phyloP scores from a whole-genome alignment of 345 rosid genomes.

The Aurinia saxatilis region DNA sequence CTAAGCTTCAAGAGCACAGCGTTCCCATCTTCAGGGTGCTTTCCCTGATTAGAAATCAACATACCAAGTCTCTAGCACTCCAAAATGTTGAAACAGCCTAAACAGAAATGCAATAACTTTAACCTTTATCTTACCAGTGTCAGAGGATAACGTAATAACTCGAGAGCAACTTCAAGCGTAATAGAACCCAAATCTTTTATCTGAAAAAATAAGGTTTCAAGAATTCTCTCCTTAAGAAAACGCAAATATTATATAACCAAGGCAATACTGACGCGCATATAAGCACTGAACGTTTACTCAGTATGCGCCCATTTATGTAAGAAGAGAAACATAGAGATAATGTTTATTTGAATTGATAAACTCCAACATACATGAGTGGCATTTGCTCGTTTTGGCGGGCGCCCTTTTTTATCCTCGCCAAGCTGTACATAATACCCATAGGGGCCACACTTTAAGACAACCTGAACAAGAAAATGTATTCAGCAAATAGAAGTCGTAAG shows the following conservation, averaged over 20 bases:
- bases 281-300: conserved; percentile 1
- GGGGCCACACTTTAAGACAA: conserved; percentile 88
- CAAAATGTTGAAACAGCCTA: conserved; percentile 9
- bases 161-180: conserved; percentile 71
- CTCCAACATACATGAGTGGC: conserved; percentile 55
- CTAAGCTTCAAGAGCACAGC: conserved; percentile 64
- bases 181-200: conserved; percentile 55
- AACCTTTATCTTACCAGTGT: conserved; percentile 52
- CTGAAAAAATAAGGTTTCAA: conserved; percentile 34
- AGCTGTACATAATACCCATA: conserved; percentile 91
- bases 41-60: conserved; percentile 48
- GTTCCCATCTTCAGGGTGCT: conserved; percentile 76
- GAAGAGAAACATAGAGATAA: conserved; percentile 1
- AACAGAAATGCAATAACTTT: conserved; percentile 5
- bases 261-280: neutral
- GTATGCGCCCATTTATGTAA: neutral
- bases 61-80: conserved; percentile 3
- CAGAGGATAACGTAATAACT: conserved; percentile 65
- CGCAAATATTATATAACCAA: neutral
- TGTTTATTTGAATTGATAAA: neutral
- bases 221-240: neutral
- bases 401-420: conserved; percentile 78
- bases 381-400: conserved; percentile 68
- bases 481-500: neutral
- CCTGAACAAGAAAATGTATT: conserved; percentile 34